Base-by-base conservation (phyloP, 2,329 filamentous ascomycete genomes). In the Coniella lustricola region DNA sequence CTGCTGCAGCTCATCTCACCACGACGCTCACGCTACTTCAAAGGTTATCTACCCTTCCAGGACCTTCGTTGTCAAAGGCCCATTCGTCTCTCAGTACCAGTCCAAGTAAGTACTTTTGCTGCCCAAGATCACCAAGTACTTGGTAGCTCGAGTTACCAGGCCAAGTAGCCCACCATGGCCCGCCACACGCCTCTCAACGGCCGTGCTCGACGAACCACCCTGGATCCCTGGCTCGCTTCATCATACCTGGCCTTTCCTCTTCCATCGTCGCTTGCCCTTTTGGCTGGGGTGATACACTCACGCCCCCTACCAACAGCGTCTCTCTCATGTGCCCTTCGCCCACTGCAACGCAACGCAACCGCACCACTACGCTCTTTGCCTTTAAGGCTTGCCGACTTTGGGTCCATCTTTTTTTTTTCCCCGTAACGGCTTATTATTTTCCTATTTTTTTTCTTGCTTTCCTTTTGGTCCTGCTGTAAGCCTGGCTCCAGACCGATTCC, bases 371-470 rank as follows among this genome's bases (percentile, higher is more conserved):
- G 10, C 25, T 29, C 25, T 29, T n/a, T 50, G 48, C 53, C 52
- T 47, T 57, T 54, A 53, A 59, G 55, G 56, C 56, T 57, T 54
- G n/a, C 52, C 41, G 50, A 38, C 14, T 52, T 45, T 50, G 50
- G 45, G 47, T 51, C 52, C 48, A 40, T 42, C 38, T 52, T 54
- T 41, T 38, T 12, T 52, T 53, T 54, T 57, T 46, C 50, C 56
- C 57, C 52, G 35, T 44, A 29, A 29, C 25, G 25, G 25, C 25
- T 29, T 29, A 29, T 40, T 40, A 46, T 44, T 39, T n/a, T 21
- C 21, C 38, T n/a, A n/a, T 31, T 53, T 54, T 46, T 56, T 44
- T 37, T 41, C 36, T 48, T 51, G 44, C 49, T 47, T 54, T 33
- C 46, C 49, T 34, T 35, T 37, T 44, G 35, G 41, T 44, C 35